These are phyloP conservation scores for Exophiala sp. DNA, from an alignment of 2,329 filamentous ascomycete genomes.

Conservation along the genomic window DNA sequence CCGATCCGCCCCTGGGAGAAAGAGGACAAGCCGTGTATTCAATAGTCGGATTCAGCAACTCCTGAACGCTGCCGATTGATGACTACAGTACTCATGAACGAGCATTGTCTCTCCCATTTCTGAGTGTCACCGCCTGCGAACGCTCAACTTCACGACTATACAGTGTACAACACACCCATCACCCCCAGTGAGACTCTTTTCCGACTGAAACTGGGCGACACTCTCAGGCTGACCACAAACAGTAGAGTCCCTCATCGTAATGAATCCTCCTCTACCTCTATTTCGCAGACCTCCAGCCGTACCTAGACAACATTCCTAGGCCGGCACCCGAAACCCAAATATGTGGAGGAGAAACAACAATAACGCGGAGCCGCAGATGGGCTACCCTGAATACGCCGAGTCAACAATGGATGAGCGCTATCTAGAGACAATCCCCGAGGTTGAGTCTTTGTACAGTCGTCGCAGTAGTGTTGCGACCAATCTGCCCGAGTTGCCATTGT, in stretches of 20 bases:
- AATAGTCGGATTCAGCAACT: background rate
- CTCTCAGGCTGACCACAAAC: no score
- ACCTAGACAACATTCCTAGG: conserved; percentile 3
- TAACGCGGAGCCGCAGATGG: conserved; percentile 21
- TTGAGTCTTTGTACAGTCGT: conserved; percentile 33
- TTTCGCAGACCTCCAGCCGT: conserved; percentile 7
- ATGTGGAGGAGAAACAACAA: conserved; percentile 20
- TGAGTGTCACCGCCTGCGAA: background rate
- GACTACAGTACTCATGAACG: background rate
- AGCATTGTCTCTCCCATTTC: background rate
- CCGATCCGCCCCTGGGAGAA: conserved; percentile 3
- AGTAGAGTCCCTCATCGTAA: background rate
- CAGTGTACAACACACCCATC: no score
- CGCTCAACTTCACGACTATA: no score
- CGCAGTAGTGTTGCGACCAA: conserved; percentile 27
- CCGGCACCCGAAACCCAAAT: conserved; percentile 2
- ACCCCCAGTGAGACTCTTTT: no score
- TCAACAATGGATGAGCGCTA: conserved; percentile 37
- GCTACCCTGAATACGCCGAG: conserved; percentile 22
- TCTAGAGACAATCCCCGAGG: conserved; percentile 36
- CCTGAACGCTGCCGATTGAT: background rate
- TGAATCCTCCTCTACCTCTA: conserved; percentile 6
- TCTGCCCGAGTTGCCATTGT: conserved; percentile 39
- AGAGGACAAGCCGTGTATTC: no score
- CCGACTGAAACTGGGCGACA: no score